A percentile compares a stretch with the other conserved stretches of the same genome.
These are phyloP conservation scores for Phytophthora lateralis DNA, from an alignment of 352 stramenopile genomes.

Conservation along the genomic window DNA sequence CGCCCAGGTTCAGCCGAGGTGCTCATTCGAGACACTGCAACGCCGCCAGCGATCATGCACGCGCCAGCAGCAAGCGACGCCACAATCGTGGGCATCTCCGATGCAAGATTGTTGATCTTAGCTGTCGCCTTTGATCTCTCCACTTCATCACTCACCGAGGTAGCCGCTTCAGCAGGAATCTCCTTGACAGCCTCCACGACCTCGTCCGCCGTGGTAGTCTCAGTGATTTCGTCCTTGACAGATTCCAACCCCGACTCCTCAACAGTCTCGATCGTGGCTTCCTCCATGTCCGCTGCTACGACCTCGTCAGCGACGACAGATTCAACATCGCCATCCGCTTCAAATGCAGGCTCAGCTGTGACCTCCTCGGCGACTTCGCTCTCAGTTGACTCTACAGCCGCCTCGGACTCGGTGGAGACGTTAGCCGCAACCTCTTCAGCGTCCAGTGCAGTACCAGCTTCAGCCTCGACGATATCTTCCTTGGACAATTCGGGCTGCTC, in stretches of 20 bases:
- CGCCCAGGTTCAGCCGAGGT: neutral
- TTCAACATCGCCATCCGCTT: neutral
- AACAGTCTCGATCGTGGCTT: neutral
- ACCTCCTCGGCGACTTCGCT: neutral
- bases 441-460: neutral
- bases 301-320: neutral
- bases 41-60: neutral
- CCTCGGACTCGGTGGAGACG: neutral
- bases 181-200: neutral
- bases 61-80: constrained; percentile 19
- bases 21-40: neutral
- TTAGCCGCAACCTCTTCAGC: too few relatives aligned
- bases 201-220: neutral
- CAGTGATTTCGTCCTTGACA: neutral
- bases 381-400: neutral
- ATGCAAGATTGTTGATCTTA: constrained; percentile 1
- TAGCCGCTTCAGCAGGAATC: neutral
- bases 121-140: too few relatives aligned
- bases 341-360: neutral
- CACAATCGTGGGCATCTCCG: constrained; percentile 23
- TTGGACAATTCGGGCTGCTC: neutral
- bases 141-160: neutral
- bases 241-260: too few relatives aligned
- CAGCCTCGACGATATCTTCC: neutral
- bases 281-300: neutral